Evolutionary conservation across 352 stramenopile species (phyloP).

Genomic region (Globisporangium parvum): DNA sequence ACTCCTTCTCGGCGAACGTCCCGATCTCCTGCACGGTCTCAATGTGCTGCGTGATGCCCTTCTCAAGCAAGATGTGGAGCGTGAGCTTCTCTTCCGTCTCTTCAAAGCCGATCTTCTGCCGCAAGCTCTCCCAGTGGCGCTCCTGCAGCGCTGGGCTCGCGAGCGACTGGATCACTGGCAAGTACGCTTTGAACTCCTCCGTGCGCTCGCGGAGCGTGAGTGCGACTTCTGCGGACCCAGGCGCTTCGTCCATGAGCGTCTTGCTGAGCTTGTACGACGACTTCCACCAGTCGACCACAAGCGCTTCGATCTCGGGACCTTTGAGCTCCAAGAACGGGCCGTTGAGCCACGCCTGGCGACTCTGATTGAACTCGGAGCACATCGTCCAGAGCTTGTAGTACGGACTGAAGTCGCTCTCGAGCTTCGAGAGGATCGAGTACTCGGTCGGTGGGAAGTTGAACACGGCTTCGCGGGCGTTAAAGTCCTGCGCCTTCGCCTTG

Average conservation of each 20-base stretch:
- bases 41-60: conserved; percentile 81
- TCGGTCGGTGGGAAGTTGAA: conserved; percentile 92
- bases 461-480: conserved; percentile 90
- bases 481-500: conserved; percentile 87
- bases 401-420: conserved; percentile 83
- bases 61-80: conserved; percentile 72
- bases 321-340: conserved; percentile 90
- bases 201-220: conserved; percentile 86
- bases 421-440: conserved; percentile 80
- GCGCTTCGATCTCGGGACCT: conserved; percentile 79
- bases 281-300: conserved; percentile 93
- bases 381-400: conserved; percentile 96
- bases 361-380: conserved; percentile 92
- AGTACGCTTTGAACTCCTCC: conserved; percentile 88
- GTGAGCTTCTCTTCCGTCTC: conserved; percentile 84
- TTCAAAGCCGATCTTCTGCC: conserved; percentile 86
- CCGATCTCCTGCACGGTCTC: conserved; percentile 88
- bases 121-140: conserved; percentile 89
- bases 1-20: conserved; percentile 94
- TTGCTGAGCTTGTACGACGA: conserved; percentile 90
- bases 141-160: conserved; percentile 90
- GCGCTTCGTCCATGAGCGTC: conserved; percentile 82
- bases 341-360: conserved; percentile 89
- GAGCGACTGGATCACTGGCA: conserved; percentile 91
- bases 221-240: conserved; percentile 85